Conservation (phyloP, 345 rosid species). For the Pistacia atlantica region DNA sequence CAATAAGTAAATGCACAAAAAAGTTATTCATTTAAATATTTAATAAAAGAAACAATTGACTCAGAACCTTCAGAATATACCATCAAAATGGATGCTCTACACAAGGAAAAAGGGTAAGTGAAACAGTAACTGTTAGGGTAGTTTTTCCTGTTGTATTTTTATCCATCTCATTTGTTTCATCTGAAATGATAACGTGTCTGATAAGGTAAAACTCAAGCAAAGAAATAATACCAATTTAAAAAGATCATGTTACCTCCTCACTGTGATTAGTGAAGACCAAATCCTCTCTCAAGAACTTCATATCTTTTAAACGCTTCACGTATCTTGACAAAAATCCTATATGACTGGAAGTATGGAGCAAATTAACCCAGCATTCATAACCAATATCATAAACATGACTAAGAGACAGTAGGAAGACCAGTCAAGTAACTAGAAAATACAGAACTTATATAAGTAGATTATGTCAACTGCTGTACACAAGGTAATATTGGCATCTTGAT, state of each 20-base stretch:
- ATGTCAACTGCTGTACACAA: no score
- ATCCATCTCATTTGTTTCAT: background rate
- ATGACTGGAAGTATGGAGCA: conserved; percentile 55
- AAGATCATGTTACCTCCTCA: conserved; percentile 64
- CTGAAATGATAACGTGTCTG: background rate
- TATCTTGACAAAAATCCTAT: conserved; percentile 77
- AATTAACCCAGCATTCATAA: conserved; percentile 17
- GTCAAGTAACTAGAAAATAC: background rate
- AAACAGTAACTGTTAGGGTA: background rate
- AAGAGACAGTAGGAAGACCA: conserved; percentile 2
- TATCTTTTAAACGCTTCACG: conserved; percentile 74
- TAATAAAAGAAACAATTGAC: background rate
- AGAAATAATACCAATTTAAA: conserved; percentile 1
- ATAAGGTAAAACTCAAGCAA: background rate
- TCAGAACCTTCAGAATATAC: background rate
- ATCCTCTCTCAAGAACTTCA: conserved; percentile 79
- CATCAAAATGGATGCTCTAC: background rate
- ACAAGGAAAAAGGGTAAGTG: background rate
- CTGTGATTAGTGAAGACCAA: conserved; percentile 82
- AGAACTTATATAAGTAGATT: background rate
- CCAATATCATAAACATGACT: conserved; percentile 16
- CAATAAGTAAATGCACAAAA: conserved; percentile 2
- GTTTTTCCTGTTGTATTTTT: background rate
- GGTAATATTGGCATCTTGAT: conserved; percentile 1
- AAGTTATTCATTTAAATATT: background rate